phyloP scores from a whole-genome alignment of 345 rosid genomes.

The Rhodamnia argentea region DNA sequence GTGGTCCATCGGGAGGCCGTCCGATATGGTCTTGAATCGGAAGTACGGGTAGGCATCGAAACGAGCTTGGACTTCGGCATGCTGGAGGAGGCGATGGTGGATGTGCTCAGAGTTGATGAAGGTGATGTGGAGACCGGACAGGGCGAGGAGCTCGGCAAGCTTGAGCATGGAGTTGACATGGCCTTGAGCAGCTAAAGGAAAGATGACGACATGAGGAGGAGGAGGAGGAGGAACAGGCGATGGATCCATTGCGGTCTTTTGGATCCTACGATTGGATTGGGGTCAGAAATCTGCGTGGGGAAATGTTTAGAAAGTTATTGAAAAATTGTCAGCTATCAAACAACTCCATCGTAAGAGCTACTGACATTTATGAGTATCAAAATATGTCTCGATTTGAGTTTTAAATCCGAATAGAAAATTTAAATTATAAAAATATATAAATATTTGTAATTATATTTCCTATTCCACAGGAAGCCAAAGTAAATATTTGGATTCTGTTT shows the following conservation, averaged over 20 bases:
- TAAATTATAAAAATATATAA: too few species aligned
- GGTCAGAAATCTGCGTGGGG: too few species aligned
- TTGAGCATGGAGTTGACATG: constrained; percentile 69
- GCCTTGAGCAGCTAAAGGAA: constrained; percentile 53
- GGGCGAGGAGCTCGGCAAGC: constrained; percentile 44
- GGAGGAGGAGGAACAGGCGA: background rate
- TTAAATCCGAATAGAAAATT: too few species aligned
- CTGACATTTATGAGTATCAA: too few species aligned
- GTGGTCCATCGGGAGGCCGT: constrained; percentile 9
- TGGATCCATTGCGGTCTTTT: background rate
- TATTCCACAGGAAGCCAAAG: too few species aligned
- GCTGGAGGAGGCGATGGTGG: constrained; percentile 19
- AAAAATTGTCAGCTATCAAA: too few species aligned
- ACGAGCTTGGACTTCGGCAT: constrained; percentile 12
- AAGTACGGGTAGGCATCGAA: constrained; percentile 17
- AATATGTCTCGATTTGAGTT: too few species aligned
- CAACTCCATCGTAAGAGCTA: too few species aligned
- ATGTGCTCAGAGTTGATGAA: constrained; percentile 37
- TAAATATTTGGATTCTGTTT: too few species aligned
- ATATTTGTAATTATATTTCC: too few species aligned
- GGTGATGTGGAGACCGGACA: constrained; percentile 40
- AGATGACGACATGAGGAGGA: constrained; percentile 35
- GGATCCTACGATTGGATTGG: background rate
- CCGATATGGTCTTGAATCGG: constrained; percentile 21
- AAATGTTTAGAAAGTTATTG: too few species aligned